Conservation (phyloP, 148 eudicot genomes). For the Dysphania ambrosioides region DNA sequence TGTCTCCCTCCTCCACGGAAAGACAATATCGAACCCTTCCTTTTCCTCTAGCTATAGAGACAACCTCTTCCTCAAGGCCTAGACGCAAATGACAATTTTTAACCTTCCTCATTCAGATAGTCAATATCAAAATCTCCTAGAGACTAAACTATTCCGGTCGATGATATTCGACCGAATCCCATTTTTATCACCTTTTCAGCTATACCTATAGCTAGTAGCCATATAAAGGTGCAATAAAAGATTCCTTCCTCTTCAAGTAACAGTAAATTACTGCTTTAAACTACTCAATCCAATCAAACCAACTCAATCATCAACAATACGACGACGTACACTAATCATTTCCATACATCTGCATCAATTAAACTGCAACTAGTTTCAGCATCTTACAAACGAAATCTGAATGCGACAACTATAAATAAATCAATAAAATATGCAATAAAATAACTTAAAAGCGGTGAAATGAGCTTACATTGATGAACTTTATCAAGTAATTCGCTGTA, state of each 20-base stretch:
- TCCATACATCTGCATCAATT: no score
- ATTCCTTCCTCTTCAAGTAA: background rate
- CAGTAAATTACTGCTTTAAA: background rate
- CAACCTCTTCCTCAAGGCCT: background rate
- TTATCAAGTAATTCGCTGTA: background rate
- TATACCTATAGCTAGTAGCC: background rate
- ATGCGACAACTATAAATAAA: background rate
- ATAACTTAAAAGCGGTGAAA: background rate
- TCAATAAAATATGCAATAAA: no score
- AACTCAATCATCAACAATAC: background rate
- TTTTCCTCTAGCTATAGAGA: background rate
- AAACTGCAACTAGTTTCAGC: background rate
- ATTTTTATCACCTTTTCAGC: no score
- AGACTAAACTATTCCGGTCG: background rate
- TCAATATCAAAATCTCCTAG: background rate
- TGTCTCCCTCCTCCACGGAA: background rate
- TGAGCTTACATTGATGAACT: slow-evolving; percentile 26
- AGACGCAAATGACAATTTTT: background rate
- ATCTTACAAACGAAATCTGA: background rate
- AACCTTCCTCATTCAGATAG: background rate
- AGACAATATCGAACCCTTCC: background rate
- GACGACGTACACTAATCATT: background rate
- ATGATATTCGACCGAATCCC: background rate
- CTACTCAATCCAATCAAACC: background rate
- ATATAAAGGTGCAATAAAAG: no score